Evolutionary conservation across 2,329 filamentous ascomycete genomes (phyloP).

Genomic region (Aaosphaeria pasadenensis): DNA sequence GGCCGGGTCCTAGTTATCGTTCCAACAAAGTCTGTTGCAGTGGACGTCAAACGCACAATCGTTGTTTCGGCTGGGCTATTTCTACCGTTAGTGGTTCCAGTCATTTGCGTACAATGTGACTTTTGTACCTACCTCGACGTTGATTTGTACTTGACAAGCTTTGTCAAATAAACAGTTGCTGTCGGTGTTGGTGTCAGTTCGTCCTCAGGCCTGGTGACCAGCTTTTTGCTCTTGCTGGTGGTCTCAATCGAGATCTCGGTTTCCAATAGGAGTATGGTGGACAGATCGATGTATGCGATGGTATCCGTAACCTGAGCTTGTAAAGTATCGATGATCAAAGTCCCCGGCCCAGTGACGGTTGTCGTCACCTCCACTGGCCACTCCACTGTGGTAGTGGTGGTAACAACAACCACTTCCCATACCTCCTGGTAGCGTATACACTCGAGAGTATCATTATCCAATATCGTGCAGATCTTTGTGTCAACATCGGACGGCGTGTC

Average conservation of each 20-base stretch:
- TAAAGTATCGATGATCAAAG: slow-evolving; percentile 38
- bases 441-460: slow-evolving; percentile 33
- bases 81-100: slow-evolving; percentile 1
- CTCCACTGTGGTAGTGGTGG: slow-evolving; percentile 33
- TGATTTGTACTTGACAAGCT: slow-evolving; percentile 17
- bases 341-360: slow-evolving; percentile 33
- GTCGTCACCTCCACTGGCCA: slow-evolving; percentile 39
- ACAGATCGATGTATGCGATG: slow-evolving; percentile 38
- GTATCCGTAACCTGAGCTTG: slow-evolving; percentile 37
- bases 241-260: slow-evolving; percentile 36
- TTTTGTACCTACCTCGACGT: slow-evolving; percentile 8
- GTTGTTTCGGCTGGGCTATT: slow-evolving; percentile 13
- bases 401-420: slow-evolving; percentile 41
- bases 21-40: slow-evolving; percentile 1
- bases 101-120: slow-evolving; percentile 1
- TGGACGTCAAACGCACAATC: slow-evolving; percentile 14
- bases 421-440: slow-evolving; percentile 42
- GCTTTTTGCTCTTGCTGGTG: slow-evolving; percentile 18
- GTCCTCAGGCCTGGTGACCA: slow-evolving; percentile 7
- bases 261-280: slow-evolving; percentile 36
- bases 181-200: neutral
- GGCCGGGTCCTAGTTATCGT: neutral
- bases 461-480: slow-evolving; percentile 40
- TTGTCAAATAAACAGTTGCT: slow-evolving; percentile 21
- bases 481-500: slow-evolving; percentile 38